Evolutionary conservation across 805 yeast species (phyloP), one percentile per base, ranked within the genome.

Genomic region (Pichia thaimueangensis): DNA sequence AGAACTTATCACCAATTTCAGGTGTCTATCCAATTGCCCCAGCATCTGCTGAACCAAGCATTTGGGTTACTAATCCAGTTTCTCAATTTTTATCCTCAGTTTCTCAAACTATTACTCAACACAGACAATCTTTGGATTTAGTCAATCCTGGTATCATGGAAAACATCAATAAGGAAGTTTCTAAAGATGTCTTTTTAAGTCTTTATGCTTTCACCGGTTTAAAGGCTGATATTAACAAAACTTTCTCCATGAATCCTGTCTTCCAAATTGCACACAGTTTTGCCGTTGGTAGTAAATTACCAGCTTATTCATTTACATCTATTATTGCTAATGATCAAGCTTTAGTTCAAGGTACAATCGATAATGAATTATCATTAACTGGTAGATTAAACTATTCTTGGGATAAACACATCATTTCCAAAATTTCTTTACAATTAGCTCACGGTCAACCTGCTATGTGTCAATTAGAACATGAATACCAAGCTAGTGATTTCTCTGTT

Each of bases 231-330:
- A 76, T 93, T 56, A 85, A 86, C 70, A 91, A 91, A 74, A 86
- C 89, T 12, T 87, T 93, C 60, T 69, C 84, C 50, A 75, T 89
- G 74, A 81, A 80, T 67, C 98, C 98, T 45, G 89, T 86, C 45
- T 93, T 93, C 82, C 97, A 93, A 74, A 85, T 94, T 45, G 83
- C 96, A 49, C 98, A 93, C 64, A 82, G 96, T 47, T 83, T 93
- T 60, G 74, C 95, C 30, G 71, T 86, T 53, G 97, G 97, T 37
- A 83, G 94, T 44, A 80, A 81, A 51, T 72, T 86, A 64, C 96
- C 96, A 39, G 82, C 93, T 51, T 93, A 93, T 64, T 89, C 95
- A 23, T 86, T 91, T 63, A 78, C 87, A 45, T 91, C 96, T 35
- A 73, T 91, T 56, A 88, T 80, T 64, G 97, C 94, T 49, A 80